Conservation (phyloP, 495 filamentous ascomycete species). For the Daldinia childiae region DNA sequence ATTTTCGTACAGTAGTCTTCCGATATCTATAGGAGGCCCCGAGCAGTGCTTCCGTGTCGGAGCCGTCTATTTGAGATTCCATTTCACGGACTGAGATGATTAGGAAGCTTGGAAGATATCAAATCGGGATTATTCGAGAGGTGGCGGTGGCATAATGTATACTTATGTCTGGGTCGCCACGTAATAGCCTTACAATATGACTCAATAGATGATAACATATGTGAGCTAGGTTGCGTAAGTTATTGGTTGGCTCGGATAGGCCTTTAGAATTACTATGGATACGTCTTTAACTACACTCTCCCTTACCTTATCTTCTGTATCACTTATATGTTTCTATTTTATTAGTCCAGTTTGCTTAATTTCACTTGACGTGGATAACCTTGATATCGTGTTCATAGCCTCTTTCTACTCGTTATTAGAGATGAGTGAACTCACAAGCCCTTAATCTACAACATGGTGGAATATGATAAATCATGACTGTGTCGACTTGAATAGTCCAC, state of each 20-base stretch:
- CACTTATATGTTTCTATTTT: not conserved
- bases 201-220: slow-evolving; percentile 6
- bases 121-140: not conserved
- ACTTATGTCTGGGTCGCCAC: not conserved
- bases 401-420: not conserved
- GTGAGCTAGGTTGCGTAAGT: slow-evolving; percentile 5
- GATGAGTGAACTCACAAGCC: not conserved
- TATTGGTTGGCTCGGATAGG: not conserved
- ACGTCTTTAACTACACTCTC: not conserved
- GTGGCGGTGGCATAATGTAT: not conserved
- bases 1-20: not conserved
- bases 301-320: not conserved
- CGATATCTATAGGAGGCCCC: not conserved
- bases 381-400: not conserved
- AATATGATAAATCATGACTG: not conserved
- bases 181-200: slow-evolving; percentile 6
- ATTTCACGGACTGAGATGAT: not conserved
- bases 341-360: not conserved
- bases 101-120: not conserved
- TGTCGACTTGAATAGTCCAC: not conserved
- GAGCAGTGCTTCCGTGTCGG: not conserved
- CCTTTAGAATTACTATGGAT: not conserved
- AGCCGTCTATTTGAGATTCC: not conserved
- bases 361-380: not conserved
- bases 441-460: not conserved